Percentiles rank a stretch among this genome's conserved stretches.
These are phyloP conservation scores for Diplodia mutila DNA, from an alignment of 2,329 filamentous ascomycete genomes.

Conservation along the genomic window DNA sequence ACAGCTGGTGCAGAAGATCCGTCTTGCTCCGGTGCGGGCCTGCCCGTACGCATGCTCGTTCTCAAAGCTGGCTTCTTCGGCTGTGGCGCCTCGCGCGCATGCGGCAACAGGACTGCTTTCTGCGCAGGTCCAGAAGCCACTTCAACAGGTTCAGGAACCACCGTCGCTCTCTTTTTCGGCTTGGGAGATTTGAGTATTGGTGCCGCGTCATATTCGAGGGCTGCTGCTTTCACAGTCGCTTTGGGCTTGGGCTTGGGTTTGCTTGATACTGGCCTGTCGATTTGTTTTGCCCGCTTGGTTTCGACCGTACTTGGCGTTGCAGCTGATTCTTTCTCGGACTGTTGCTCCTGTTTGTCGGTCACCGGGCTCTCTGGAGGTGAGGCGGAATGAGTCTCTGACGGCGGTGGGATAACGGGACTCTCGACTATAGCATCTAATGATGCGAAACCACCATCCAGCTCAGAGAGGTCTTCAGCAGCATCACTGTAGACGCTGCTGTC, in stretches of 20 bases:
- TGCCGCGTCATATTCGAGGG: neutral
- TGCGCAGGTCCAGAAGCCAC: neutral
- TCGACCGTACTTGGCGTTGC: neutral
- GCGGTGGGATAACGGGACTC: constrained; percentile 50
- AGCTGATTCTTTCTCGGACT: constrained; percentile 44
- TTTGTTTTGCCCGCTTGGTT: neutral
- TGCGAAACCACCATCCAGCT: constrained; percentile 69
- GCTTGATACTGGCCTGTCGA: neutral
- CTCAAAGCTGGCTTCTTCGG: constrained; percentile 48
- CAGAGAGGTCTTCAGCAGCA: constrained; percentile 72
- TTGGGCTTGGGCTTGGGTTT: constrained; percentile 30
- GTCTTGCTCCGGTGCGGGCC: constrained; percentile 25
- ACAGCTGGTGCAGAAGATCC: constrained; percentile 16
- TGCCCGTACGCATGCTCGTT: constrained; percentile 41
- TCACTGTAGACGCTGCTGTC: constrained; percentile 70
- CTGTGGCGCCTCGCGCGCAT: constrained; percentile 30
- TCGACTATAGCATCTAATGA: constrained; percentile 74
- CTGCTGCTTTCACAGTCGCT: neutral
- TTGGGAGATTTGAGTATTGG: constrained; percentile 34
- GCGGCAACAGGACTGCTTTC: constrained; percentile 26
- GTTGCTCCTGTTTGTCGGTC: constrained; percentile 54
- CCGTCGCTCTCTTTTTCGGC: constrained; percentile 42
- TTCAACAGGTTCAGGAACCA: constrained; percentile 11
- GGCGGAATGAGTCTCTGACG: neutral
- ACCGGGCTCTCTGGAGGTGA: constrained; percentile 22